These are phyloP conservation scores for Mortierella hygrophila DNA, from an alignment of 192 early-diverging fungal genomes.

Conservation along the genomic window DNA sequence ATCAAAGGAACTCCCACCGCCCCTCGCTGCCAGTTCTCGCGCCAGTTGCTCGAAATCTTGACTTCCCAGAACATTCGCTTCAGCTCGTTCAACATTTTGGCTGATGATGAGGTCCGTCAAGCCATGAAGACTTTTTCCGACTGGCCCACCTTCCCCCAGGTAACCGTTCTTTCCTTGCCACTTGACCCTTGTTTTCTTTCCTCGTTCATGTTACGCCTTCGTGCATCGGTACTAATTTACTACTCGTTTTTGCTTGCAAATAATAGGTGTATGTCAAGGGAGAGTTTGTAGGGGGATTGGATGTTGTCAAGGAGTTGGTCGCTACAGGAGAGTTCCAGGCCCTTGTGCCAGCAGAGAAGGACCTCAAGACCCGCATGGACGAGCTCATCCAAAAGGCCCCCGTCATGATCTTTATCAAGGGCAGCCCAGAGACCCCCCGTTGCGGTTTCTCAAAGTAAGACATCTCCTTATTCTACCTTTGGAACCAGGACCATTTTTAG, in stretches of 20 bases:
- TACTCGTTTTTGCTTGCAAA: background rate
- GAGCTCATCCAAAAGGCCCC: constrained; percentile 75
- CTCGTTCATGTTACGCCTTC: constrained; percentile 85
- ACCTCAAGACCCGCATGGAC: constrained; percentile 79
- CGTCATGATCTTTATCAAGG: constrained; percentile 98
- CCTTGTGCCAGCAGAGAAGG: constrained; percentile 83
- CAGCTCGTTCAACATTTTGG: constrained; percentile 91
- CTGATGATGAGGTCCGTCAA: constrained; percentile 92
- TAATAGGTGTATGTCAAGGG: constrained; percentile 91
- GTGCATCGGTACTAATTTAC: background rate
- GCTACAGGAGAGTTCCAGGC: constrained; percentile 87
- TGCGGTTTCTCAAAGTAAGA: constrained; percentile 89
- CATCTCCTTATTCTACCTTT: background rate
- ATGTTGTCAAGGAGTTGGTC: constrained; percentile 92
- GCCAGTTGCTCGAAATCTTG: constrained; percentile 84
- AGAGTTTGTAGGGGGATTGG: constrained; percentile 95
- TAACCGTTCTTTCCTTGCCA: background rate
- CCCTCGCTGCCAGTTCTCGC: constrained; percentile 95
- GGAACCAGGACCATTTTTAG: background rate
- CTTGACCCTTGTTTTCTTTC: constrained; percentile 63
- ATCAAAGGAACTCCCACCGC: constrained; percentile 80
- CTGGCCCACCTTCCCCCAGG: constrained; percentile 97
- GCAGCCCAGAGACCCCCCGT: constrained; percentile 89
- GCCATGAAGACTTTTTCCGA: constrained; percentile 85
- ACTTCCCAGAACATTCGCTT: constrained; percentile 82